Base-by-base conservation (phyloP, 495 filamentous ascomycete species). In the Tirmania nivea region DNA sequence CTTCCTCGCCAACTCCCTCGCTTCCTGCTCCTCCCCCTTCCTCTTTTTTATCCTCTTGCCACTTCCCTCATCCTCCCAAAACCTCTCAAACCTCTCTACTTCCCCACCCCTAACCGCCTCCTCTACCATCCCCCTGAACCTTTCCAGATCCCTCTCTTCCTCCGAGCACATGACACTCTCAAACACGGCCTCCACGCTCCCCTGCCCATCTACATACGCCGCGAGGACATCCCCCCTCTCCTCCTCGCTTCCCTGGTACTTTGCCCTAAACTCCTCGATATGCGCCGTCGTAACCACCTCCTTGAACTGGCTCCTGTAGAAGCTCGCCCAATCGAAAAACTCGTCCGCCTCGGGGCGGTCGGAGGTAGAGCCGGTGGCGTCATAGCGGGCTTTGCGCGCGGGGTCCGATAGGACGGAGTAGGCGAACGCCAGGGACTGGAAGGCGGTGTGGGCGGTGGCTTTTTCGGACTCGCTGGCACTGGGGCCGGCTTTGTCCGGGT, bases 371-470 rank as follows among this genome's bases (percentile, higher is more conserved):
- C 90, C 90, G 0, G 89, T 94, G 54, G 72, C 70, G 64, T 97
- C 88, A 67, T 94, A 97, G 55, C 85, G 79, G 50, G 75, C 75
- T 51, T 89, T 81, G 35, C 88, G 77, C 4, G 71, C 69, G 10
- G 77, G 69, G 55, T 94, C 84, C 25, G 85, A 94, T 48, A 97
- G 78, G 49, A 97, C 80, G 16, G 84, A 86, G 62, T 96, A 93
- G 47, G 92, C 88, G 57, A 95, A 88, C 10, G 88, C 90, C 59
- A 96, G 78, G 52, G 79, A 70, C 64, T 96, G 90, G 71, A 97
- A 97, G 36, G 75, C 79, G 50, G 69, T 64, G 57, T 90, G 78
- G 8, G 92, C 88, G 52, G 73, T 68, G 9, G 76, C 72, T 61
- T 81, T 83, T 35, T 76, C 65, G 35, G 76, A 71, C 1, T 74